Conservation (phyloP, 2,329 filamentous ascomycete genomes). For the Colletotrichum sp. region DNA sequence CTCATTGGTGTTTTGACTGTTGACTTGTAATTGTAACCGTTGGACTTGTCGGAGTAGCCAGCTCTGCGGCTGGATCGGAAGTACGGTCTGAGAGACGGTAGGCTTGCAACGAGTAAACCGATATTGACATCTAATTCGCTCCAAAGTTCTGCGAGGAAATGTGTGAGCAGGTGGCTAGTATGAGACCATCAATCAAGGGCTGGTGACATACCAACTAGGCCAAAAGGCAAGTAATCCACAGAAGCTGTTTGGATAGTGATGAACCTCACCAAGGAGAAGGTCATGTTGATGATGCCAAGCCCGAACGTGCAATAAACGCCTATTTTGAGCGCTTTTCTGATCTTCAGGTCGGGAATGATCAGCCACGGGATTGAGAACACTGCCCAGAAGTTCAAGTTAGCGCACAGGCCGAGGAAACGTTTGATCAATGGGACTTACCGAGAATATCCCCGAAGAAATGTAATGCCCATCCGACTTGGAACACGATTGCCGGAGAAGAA, state of each 20-base stretch:
- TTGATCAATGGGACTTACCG: background rate
- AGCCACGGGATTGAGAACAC: slow-evolving; percentile 10
- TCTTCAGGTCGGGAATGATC: slow-evolving; percentile 10
- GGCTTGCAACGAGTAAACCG: slow-evolving; percentile 6
- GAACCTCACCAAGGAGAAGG: slow-evolving; percentile 11
- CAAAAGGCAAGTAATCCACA: slow-evolving; percentile 1
- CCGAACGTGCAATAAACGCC: slow-evolving; percentile 16
- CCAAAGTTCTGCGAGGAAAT: background rate
- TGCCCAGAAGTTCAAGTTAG: background rate
- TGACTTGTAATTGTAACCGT: slow-evolving; percentile 10
- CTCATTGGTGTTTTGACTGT: slow-evolving; percentile 1
- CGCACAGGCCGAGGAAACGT: background rate
- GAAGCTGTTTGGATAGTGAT: slow-evolving; percentile 14
- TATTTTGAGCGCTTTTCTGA: slow-evolving; percentile 1
- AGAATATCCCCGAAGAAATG: slow-evolving; percentile 14
- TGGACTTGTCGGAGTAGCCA: slow-evolving; percentile 5
- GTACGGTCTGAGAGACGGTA: slow-evolving; percentile 12
- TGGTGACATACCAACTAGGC: background rate
- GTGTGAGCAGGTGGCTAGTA: background rate
- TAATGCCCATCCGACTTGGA: slow-evolving; percentile 15
- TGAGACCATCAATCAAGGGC: background rate
- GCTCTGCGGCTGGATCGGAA: slow-evolving; percentile 4
- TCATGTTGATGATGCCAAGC: slow-evolving; percentile 17
- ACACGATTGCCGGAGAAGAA: background rate
- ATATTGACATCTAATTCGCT: slow-evolving; percentile 15